A percentile compares a stretch with the other conserved stretches of the same genome.
Conservation (phyloP, 805 yeast genomes). For the Kodamaea fukazawae region DNA sequence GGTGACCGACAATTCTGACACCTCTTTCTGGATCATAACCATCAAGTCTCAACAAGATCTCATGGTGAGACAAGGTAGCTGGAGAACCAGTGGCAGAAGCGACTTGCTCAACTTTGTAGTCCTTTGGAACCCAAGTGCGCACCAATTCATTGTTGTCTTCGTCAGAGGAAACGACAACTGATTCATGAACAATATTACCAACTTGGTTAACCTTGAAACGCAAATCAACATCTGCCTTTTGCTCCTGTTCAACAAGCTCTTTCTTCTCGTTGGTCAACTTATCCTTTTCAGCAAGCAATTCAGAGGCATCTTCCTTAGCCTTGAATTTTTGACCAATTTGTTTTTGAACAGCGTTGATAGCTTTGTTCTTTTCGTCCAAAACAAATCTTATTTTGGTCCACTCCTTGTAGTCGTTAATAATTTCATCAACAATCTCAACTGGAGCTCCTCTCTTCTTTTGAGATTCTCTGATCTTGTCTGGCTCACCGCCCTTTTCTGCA, state of each 20-base stretch:
- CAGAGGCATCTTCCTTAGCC: conserved; percentile 91
- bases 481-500: conserved; percentile 96
- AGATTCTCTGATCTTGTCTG: conserved; percentile 80
- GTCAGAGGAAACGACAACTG: conserved; percentile 81
- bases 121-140: conserved; percentile 84
- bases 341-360: conserved; percentile 85
- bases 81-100: conserved; percentile 77
- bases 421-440: conserved; percentile 94
- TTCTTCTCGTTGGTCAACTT: conserved; percentile 68
- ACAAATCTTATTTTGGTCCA: conserved; percentile 86
- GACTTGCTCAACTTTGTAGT: conserved; percentile 55
- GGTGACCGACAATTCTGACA: conserved; percentile 94
- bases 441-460: conserved; percentile 93
- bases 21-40: conserved; percentile 99
- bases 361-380: conserved; percentile 86
- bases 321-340: conserved; percentile 90
- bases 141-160: conserved; percentile 90
- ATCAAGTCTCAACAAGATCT: conserved; percentile 86
- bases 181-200: conserved; percentile 92
- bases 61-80: conserved; percentile 90
- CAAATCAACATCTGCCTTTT: conserved; percentile 72
- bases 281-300: conserved; percentile 79
- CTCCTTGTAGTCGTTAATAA: conserved; percentile 82
- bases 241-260: conserved; percentile 63
- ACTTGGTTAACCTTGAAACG: conserved; percentile 81